Base-by-base conservation (phyloP, 768 basidiomycete species). In the Mycena crocata region DNA sequence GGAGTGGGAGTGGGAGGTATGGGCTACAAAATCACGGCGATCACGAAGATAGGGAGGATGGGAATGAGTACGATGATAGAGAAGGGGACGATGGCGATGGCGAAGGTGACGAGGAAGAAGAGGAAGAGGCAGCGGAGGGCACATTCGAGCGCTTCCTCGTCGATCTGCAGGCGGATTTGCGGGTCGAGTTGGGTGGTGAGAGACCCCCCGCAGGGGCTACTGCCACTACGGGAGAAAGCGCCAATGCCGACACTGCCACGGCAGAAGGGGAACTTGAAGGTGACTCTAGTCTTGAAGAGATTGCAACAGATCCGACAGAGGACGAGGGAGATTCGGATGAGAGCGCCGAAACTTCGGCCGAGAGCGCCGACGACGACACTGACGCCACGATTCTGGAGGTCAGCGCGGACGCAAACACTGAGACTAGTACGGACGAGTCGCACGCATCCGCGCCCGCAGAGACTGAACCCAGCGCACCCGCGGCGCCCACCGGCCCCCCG, bases 91-190 rank as follows among this genome's bases (percentile, higher is more conserved):
- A 54, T 19, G 31, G 9, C n/a, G 19, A 26, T 7, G 23, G 49
- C 4, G 58, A 19, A 34, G 31, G 12, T 30, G 21, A 51, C 9
- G 50, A 26, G 13, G 35, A 21, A 21, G 32, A 37, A 37, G 1
- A 15, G n/a, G 51, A 37, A 37, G 57, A 13, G 28, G 46, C 8
- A 14, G 78, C 82, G 0, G 91, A 91, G 71, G 90, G 89, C 64
- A 90, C 89, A 72, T 95, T 95, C 71, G 93, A 94, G 73, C 85
- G 91, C 31, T 95, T 95, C 81, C 79, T 95, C 69, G 79, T 92
- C 48, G 92, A 94, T 77, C 73, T 94, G 57, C 94, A 94, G 76
- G 79, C 84, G 21, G 93, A 94, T 75, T 78, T 95, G 59, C 80
- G 93, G 60, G 77, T 81, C 8, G 89, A 90, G 12, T 76, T 95